Conservation (phyloP, 1,139 yeast species). For the Taphrina wiesneri region DNA sequence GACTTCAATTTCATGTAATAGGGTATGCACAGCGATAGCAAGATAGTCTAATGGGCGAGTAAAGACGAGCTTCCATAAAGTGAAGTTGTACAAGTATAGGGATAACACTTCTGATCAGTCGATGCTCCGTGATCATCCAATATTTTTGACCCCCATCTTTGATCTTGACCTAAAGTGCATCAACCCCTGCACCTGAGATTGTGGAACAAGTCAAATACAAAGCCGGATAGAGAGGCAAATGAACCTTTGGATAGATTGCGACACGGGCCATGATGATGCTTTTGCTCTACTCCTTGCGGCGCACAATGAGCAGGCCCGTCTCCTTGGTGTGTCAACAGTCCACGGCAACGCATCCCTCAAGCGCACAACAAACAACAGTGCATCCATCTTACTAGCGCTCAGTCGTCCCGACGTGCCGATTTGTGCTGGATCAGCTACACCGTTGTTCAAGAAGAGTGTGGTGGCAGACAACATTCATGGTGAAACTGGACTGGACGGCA, state of each 20-base stretch:
- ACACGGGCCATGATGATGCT: conserved; percentile 90
- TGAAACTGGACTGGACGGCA: conserved; percentile 71
- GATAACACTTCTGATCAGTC: too few species aligned
- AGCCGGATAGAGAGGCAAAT: too few species aligned
- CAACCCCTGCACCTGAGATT: too few species aligned
- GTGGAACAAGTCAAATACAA: too few species aligned
- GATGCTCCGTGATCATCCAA: too few species aligned
- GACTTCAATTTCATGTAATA: neutral
- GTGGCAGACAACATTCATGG: conserved; percentile 74
- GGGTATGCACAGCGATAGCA: neutral
- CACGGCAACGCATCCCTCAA: conserved; percentile 75
- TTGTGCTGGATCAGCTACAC: conserved; percentile 63
- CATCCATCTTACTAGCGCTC: conserved; percentile 64
- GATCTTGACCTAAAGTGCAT: too few species aligned
- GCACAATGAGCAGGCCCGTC: conserved; percentile 58
- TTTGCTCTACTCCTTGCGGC: conserved; percentile 68
- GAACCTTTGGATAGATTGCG: conserved; percentile 79
- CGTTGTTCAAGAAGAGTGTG: conserved; percentile 55
- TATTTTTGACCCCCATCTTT: too few species aligned
- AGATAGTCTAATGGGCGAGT: neutral
- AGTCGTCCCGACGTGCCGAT: conserved; percentile 59
- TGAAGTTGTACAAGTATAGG: too few species aligned
- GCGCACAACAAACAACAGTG: conserved; percentile 68
- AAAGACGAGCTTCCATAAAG: too few species aligned
- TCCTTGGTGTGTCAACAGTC: conserved; percentile 77